phyloP scores from a whole-genome alignment of 2,329 filamentous ascomycete species.

The Nemania diffusa region DNA sequence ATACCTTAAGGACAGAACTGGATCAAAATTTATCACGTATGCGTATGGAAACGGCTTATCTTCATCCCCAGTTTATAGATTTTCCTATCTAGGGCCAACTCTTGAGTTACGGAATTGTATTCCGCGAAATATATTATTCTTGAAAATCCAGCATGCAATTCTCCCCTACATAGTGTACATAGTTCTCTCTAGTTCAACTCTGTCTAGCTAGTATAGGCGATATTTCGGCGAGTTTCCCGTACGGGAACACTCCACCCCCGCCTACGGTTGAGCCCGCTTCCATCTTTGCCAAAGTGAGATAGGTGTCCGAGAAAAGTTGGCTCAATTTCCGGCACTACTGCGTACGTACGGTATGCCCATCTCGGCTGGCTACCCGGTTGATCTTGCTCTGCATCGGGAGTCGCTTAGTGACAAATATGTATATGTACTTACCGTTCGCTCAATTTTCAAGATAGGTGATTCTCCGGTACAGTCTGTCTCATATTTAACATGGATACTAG shows the following conservation, averaged over 20 bases:
- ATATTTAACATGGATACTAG: too few relatives aligned
- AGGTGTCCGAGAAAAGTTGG: neutral
- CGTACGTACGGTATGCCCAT: too few relatives aligned
- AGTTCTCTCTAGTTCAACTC: neutral
- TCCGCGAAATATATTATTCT: too few relatives aligned
- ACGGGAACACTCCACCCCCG: neutral
- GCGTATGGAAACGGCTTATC: neutral
- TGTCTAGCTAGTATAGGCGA: neutral
- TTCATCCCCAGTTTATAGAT: too few relatives aligned
- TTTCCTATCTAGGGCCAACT: neutral
- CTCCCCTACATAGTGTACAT: neutral
- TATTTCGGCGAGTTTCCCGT: neutral
- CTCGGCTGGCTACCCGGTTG: neutral
- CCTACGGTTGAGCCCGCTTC: neutral
- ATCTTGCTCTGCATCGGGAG: neutral
- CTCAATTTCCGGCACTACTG: neutral
- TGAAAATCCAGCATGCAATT: neutral
- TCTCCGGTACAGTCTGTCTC: too few relatives aligned
- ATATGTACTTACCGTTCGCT: neutral
- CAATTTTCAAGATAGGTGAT: too few relatives aligned
- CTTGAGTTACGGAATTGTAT: too few relatives aligned
- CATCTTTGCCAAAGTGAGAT: neutral
- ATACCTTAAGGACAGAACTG: too few relatives aligned
- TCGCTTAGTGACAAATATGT: neutral
- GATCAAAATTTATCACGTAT: too few relatives aligned